Conservation (phyloP, 805 yeast species). For the Kazachstania viticola region DNA sequence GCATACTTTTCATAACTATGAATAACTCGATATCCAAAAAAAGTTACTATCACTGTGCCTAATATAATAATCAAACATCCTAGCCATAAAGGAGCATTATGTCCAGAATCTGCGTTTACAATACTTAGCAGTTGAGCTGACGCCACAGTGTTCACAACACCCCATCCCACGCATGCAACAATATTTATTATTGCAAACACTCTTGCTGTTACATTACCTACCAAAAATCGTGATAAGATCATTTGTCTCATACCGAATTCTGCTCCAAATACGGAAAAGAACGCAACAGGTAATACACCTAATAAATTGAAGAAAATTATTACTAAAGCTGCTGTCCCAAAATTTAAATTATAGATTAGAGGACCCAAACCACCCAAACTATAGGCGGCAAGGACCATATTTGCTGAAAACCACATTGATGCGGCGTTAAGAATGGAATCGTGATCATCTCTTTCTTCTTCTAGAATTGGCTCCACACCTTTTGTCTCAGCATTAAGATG, state of each 20-base stretch:
- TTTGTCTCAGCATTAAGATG: constrained; percentile 42
- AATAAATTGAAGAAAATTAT: constrained; percentile 64
- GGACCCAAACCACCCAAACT: constrained; percentile 65
- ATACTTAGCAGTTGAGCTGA: constrained; percentile 74
- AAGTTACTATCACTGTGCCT: constrained; percentile 60
- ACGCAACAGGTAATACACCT: constrained; percentile 72
- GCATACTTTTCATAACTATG: constrained; percentile 75
- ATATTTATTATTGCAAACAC: constrained; percentile 67
- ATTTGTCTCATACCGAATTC: constrained; percentile 81
- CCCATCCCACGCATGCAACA: constrained; percentile 89
- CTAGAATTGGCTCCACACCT: constrained; percentile 74
- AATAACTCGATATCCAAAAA: constrained; percentile 75
- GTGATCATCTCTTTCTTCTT: constrained; percentile 56
- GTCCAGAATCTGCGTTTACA: constrained; percentile 43
- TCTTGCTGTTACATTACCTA: constrained; percentile 67
- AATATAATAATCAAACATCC: constrained; percentile 66
- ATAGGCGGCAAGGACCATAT: constrained; percentile 75
- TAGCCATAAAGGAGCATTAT: constrained; percentile 74
- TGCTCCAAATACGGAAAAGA: constrained; percentile 73
- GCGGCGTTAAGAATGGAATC: constrained; percentile 57
- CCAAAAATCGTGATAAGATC: constrained; percentile 63
- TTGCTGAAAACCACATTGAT: constrained; percentile 86
- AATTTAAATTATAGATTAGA: constrained; percentile 51
- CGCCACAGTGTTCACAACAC: constrained; percentile 82
- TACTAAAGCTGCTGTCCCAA: constrained; percentile 57